These are phyloP conservation scores for Fraxinus anomala DNA, from an alignment of 257 asterid species.

Conservation along the genomic window DNA sequence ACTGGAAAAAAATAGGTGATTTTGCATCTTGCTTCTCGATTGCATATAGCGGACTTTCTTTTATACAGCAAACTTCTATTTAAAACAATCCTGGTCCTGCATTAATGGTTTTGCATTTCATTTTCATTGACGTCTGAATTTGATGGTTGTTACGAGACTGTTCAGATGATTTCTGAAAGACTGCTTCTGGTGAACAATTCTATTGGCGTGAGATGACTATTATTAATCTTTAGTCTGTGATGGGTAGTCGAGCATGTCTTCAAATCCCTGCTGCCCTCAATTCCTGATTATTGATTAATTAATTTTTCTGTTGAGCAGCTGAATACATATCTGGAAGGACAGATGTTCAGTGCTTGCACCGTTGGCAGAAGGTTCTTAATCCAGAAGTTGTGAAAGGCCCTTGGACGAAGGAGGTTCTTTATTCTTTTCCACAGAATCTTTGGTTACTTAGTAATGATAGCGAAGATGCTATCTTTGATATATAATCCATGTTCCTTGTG, in stretches of 20 bases:
- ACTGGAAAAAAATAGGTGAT: constrained; percentile 77
- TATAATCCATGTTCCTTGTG: constrained; percentile 12
- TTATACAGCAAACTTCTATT: constrained; percentile 5
- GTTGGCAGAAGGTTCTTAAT: constrained; percentile 87
- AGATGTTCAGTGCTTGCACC: constrained; percentile 86
- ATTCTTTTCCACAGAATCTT: background rate
- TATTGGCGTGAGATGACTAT: background rate
- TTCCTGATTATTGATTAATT: constrained; percentile 9
- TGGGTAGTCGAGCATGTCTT: background rate
- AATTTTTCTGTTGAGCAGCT: constrained; percentile 50
- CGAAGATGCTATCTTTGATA: constrained; percentile 16
- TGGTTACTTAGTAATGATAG: constrained; percentile 1
- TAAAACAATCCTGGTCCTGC: constrained; percentile 7
- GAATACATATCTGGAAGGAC: constrained; percentile 69
- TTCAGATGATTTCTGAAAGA: background rate
- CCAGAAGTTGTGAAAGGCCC: constrained; percentile 85
- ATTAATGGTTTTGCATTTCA: constrained; percentile 12
- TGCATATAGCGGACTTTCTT: background rate
- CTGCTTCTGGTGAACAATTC: background rate
- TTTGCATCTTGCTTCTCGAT: constrained; percentile 22
- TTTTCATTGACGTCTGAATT: background rate
- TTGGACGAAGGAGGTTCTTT: constrained; percentile 74
- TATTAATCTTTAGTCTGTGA: background rate
- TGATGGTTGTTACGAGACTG: background rate
- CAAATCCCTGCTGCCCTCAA: background rate